phyloP scores from a whole-genome alignment of 257 asterid species.

The Solanum tarijense region DNA sequence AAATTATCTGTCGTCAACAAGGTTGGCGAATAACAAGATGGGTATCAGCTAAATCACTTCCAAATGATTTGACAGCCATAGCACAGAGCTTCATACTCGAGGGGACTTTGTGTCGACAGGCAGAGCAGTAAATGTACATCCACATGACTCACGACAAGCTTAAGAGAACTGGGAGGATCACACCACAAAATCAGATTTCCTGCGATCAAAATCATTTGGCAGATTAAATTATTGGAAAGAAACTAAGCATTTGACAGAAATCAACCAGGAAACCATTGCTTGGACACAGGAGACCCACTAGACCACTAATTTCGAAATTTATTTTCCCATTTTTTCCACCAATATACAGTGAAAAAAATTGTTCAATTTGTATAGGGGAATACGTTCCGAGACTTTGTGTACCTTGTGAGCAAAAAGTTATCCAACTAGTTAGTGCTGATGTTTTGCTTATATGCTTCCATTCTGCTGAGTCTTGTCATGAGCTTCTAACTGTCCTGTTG shows the following conservation, averaged over 20 bases:
- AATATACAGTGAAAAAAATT: not conserved
- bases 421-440: not conserved
- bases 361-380: not conserved
- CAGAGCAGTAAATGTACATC: not conserved
- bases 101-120: not conserved
- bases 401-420: not conserved
- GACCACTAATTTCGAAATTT: not conserved
- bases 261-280: not conserved
- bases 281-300: not conserved
- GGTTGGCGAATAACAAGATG: not conserved
- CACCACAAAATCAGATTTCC: not conserved
- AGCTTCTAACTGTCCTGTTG: conserved; percentile 23
- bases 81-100: not conserved
- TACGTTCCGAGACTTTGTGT: not conserved
- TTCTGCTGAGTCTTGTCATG: conserved; percentile 16
- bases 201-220: not conserved
- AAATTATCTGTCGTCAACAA: not conserved
- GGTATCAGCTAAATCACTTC: not conserved
- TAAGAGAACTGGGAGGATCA: not conserved
- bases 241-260: not conserved
- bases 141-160: not conserved
- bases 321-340: not conserved
- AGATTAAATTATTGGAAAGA: not conserved
- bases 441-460: conserved; percentile 11
- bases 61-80: not conserved